These are phyloP conservation scores for Penicillium malachiteum DNA, from an alignment of 495 filamentous ascomycete genomes.

Conservation along the genomic window DNA sequence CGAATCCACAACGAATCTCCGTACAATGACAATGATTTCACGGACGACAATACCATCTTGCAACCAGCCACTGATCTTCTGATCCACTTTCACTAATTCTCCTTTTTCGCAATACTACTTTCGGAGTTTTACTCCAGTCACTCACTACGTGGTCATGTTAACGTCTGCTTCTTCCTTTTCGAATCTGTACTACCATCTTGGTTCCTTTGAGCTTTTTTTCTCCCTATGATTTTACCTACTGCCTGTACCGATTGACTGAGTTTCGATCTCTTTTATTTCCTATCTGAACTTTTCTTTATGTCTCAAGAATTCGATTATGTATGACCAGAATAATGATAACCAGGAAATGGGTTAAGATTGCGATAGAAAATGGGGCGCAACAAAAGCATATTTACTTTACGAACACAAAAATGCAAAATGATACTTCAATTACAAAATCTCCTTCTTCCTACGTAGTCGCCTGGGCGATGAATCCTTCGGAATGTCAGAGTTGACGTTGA, in stretches of 20 bases:
- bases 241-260: neutral
- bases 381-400: constrained; percentile 9
- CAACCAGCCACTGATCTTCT: neutral
- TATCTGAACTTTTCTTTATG: neutral
- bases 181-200: neutral
- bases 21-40: constrained; percentile 14
- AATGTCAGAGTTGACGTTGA: neutral
- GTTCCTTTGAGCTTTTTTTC: neutral
- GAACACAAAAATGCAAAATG: constrained; percentile 11
- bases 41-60: constrained; percentile 4
- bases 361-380: constrained; percentile 4
- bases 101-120: neutral
- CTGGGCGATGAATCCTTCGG: neutral
- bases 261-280: neutral
- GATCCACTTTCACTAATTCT: constrained; percentile 19
- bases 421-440: constrained; percentile 3
- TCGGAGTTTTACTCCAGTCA: neutral
- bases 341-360: constrained; percentile 5
- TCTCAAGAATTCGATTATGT: neutral
- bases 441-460: no score
- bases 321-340: constrained; percentile 13
- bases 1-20: constrained; percentile 10
- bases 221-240: neutral
- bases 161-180: neutral
- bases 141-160: neutral